Evolutionary conservation across 371 early-diverging fungal genomes (phyloP), one percentile per base, ranked within the genome.

Genomic region (Scutellospora calospora): DNA sequence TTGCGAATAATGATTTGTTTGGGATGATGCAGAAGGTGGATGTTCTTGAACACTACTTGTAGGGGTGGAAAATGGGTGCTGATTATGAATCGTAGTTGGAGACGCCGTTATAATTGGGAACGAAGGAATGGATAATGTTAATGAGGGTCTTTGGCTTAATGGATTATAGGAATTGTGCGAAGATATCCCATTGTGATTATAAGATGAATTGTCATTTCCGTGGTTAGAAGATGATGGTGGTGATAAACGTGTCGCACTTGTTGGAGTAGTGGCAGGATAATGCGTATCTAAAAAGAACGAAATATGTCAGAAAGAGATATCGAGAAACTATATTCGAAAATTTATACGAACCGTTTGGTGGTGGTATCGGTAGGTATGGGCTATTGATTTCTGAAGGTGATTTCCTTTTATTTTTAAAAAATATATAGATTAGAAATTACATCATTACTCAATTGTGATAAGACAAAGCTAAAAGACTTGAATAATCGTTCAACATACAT

Each of bases 11-110:
- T 93, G 33, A 91, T 86, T 20, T 87, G 89, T 76, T 94, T 91
- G 82, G 95, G 96, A 71, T 94, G 91, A 86, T 98, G 99, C 57
- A 95, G 96, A 82, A 93, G 92, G 85, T 97, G 97, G 38, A 91
- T 91, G 45, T 93, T 84, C 60, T 90, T 88, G 65, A 33, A 77
- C 49, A 51, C 63, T 77, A 18, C 63, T 77, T n/a, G 62, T 77
- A n/a, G 79, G 71, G 69, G 69, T 71, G 20, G 79, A 69, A 29
- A 79, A 79, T 27, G 79, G 49, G 59, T 79, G 68, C n/a, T 45
- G 68, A 55, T 51, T 69, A 59, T 79, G 68, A 22, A 31, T 54
- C 6, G 71, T 52, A n/a, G 79, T 69, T 12, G 79, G 79, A 11
- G 79, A 79, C 6, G 76, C 41, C 20, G 72, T 52, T 49, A 79